Conservation (phyloP, 257 asterid species). For the Solanum etuberosum region DNA sequence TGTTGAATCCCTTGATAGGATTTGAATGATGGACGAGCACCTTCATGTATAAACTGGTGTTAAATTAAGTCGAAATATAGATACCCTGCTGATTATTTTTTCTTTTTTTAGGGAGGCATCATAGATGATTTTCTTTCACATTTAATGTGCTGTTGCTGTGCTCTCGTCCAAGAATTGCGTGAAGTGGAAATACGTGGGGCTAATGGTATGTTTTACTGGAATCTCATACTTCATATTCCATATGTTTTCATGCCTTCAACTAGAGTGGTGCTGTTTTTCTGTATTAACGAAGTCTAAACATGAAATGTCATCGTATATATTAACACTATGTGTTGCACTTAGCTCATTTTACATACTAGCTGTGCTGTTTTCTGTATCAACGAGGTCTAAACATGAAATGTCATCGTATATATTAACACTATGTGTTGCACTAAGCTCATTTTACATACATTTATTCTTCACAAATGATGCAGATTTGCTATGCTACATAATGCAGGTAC, state of each 20-base stretch:
- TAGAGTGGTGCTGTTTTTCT: neutral
- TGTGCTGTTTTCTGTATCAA: neutral
- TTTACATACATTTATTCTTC: neutral
- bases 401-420: neutral
- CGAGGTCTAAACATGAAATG: neutral
- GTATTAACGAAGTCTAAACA: neutral
- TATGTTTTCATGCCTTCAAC: neutral
- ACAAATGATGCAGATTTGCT: neutral
- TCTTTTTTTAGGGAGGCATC: slow-evolving; percentile 52
- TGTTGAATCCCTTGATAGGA: neutral
- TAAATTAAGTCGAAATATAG: neutral
- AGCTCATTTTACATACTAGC: neutral
- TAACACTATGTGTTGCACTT: neutral
- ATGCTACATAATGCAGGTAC: slow-evolving; percentile 27
- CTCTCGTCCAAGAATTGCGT: slow-evolving; percentile 85
- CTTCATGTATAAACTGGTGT: neutral
- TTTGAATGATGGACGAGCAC: neutral
- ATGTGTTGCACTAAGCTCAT: neutral
- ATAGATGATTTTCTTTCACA: slow-evolving; percentile 83
- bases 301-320: neutral
- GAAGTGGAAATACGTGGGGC: slow-evolving; percentile 64
- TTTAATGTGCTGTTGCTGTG: slow-evolving; percentile 87
- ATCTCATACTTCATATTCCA: neutral
- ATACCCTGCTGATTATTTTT: neutral
- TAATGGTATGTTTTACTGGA: slow-evolving; percentile 29